Conservation (phyloP, 805 yeast genomes). For the Cyberlindnera petersonii region DNA sequence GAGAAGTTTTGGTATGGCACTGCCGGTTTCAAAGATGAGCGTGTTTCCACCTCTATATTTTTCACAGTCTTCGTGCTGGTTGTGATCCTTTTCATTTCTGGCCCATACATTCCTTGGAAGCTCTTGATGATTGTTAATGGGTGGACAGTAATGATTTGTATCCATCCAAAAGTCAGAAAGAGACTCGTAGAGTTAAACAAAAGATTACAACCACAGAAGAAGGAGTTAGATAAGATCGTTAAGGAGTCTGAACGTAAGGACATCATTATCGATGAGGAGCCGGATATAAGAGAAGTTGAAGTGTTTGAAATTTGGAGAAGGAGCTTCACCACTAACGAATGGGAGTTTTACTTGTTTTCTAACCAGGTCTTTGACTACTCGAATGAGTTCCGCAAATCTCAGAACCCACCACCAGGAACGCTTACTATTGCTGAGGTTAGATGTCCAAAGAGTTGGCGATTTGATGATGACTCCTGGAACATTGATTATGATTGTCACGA, state of each 20-base stretch:
- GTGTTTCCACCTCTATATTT: constrained; percentile 57
- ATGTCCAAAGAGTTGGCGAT: constrained; percentile 76
- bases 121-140: constrained; percentile 49
- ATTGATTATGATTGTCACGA: constrained; percentile 49
- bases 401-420: constrained; percentile 65
- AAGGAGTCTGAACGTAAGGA: constrained; percentile 40
- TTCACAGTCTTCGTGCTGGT: constrained; percentile 38
- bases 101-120: constrained; percentile 62
- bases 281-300: constrained; percentile 62
- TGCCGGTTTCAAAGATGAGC: constrained; percentile 70
- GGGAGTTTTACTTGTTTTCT: constrained; percentile 61
- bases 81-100: constrained; percentile 38
- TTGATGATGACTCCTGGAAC: constrained; percentile 61
- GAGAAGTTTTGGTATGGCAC: constrained; percentile 57
- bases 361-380: constrained; percentile 48
- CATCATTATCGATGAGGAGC: constrained; percentile 67
- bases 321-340: constrained; percentile 54
- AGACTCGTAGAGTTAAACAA: constrained; percentile 24
- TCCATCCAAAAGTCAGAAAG: constrained; percentile 55
- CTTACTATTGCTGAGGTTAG: constrained; percentile 47
- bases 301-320: constrained; percentile 71
- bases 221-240: constrained; percentile 30
- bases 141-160: constrained; percentile 49
- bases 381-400: constrained; percentile 42
- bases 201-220: constrained; percentile 26